Base-by-base conservation (phyloP, 805 yeast genomes). In the Saccharomyces jurei region DNA sequence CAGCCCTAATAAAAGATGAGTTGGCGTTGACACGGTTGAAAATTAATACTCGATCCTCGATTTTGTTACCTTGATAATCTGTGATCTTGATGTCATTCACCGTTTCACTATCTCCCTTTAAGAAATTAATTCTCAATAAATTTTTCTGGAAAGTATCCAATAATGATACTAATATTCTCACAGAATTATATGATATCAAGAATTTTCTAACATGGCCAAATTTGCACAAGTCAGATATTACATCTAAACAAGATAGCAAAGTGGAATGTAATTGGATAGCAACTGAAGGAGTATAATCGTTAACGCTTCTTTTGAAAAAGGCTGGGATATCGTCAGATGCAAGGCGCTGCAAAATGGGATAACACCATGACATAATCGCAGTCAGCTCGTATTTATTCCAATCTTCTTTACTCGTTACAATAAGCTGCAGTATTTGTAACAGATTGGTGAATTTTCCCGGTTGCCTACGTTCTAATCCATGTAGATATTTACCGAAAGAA, bases 321-420 rank as follows among this genome's bases (percentile, higher is more conserved):
- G 52, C 50, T 17, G 61, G 60, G 0, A 69, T 57, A 21, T 62
- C 61, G 0, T 46, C 30, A 17, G 13, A 17, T 2, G 64, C 52
- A 0, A 67, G 41, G 9, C 54, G 54, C 49, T 68, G 67, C 41
- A 72, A 67, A 21, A 71, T 56, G 48, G 66, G 67, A 54, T 63
- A 70, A 29, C 67, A 65, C 78, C 78, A 75, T 5, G 73, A 63
- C 64, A 75, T 63, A 1, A 75, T 66, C 14, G 66, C 71, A 0
- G 74, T 74, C 3, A 74, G 57, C 36, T 74, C 69, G 53, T 65
- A 69, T 25, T 69, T 69, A 50, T 71, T 68, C 76, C 77, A 74
- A 10, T 57, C 59, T 17, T 66, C 65, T 44, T 59, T 66, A 54
- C 77, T 74, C 1, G 77, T 73, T 4, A 69, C 64, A 2, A 72